Evolutionary conservation across 1,284 basidiomycete species (phyloP), one percentile per base, ranked within the genome.

Genomic region (Pisolithus thermaeus): DNA sequence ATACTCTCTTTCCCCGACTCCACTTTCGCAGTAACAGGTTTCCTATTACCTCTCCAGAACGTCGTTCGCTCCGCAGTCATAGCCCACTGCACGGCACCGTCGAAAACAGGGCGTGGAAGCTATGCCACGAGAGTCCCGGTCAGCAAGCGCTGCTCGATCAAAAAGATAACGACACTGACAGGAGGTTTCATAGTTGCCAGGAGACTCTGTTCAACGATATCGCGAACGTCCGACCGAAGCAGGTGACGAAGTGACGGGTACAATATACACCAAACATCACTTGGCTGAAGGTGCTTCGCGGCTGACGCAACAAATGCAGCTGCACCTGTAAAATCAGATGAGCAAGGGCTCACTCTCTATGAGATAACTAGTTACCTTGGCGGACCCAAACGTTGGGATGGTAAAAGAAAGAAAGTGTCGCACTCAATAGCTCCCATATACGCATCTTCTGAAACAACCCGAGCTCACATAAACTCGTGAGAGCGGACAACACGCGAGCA

Each of bases 351-450:
- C 45, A 8, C 9, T 7, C 25, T 11, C 8, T 3, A 27, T 37
- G 25, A 37, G 46, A 27, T 0, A 9, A 43, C 20, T 40, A 49
- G 54, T 32, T 4, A 50, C 93, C 90, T 76, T 97, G 92, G 53
- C 92, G 77, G 61, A 99, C 90, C 95, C 96, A 98, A n/a, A 83
- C 71, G 67, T 97, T 96, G 0, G 97, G 96, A 68, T 99, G 97
- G 60, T 92, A 96, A 38, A 99, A 71, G 64, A 98, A 95, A 1
- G 92, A 90, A 7, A 92, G 73, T 0, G 89, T 87, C 0, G 85
- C 83, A 50, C 84, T 90, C 78, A 97, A 90, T 35, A 97, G 74
- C 57, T 98, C 93, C 91, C 94, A 95, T 42, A 97, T 83, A n/a
- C 88, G 81, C 79, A 90, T 87, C 64, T 93, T 92, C 63, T 90